Evolutionary conservation across 805 yeast species (phyloP), one percentile per base, ranked within the genome.

Genomic region (Hanseniaspora nectarophila): DNA sequence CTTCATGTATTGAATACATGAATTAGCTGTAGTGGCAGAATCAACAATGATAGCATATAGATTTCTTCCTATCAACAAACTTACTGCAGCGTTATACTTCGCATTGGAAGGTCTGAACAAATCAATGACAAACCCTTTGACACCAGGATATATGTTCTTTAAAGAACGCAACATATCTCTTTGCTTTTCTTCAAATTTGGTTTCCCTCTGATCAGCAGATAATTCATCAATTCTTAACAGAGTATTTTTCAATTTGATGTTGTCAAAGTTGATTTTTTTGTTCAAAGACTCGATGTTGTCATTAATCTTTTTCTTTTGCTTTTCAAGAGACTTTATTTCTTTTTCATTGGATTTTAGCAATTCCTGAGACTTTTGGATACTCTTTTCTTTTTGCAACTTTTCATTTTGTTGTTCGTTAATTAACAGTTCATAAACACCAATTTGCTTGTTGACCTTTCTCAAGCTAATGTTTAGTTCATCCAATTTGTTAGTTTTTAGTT

Each of bases 41-140:
- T 87, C 95, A 5, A 92, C 98, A 18, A 92, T 74, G 16, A 92
- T 76, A 0, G 96, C 76, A 64, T 92, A 95, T 59, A 81, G 76
- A 59, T 84, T 75, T 54, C 77, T 75, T 8, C 97, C 97, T 28
- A 92, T 69, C 5, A 84, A 76, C 0, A 90, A 82, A 31, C 83
- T 76, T 34, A 88, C 73, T 0, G 96, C 95, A 5, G 71, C 58
- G 45, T 83, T 87, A 63, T 78, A 88, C 59, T 77, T 82, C 54
- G 77, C 77, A 57, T 82, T 82, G 50, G 77, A 73, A 20, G 96
- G 95, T 53, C 78, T 78, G 43, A 90, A 84, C 24, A 89, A 70
- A 60, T 88, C 96, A 57, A 78, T 74, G 4, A 90, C 78, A 10
- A 87, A 65, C 2, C 97, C 97, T 57, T 75, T 75, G 2, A 92